Evolutionary conservation across 441 rosid species (phyloP), one percentile per base, ranked within the genome.

Genomic region (Croton laevigatus): DNA sequence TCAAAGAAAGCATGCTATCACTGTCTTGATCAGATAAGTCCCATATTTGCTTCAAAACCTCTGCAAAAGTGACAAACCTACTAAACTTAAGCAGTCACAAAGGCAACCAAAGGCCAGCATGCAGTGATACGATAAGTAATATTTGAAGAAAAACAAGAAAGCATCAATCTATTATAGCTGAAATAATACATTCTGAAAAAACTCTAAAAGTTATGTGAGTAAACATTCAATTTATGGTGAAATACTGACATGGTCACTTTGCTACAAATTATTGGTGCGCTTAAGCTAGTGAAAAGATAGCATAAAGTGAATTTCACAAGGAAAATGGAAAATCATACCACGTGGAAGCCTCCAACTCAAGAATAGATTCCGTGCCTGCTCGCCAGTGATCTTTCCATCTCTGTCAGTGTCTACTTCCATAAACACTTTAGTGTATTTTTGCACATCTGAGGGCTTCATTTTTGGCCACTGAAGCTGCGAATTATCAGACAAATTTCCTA

Each of bases 291-390:
- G 12, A 65, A 22, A 49, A 62, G 34, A 58, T 11, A 4, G 20
- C 34, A 58, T 23, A 53, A 10, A 38, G 37, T 5, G 16, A 48
- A 63, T 32, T 42, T 54, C 58, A 53, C 22, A 17, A 58, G 51
- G n/a, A 71, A 62, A 68, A n/a, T 32, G 4, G 63, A 73, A 80
- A 44, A 65, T 19, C 62, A 73, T 83, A 94, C 98, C 98, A 86
- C 97, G 88, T 57, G 98, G 98, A 70, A 94, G 83, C 83, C 91
- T 88, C 98, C 98, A 91, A 82, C 98, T 94, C 79, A 91, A 83
- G 76, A 94, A 94, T 54, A 94, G 82, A 84, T 91, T 88, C 73
- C 89, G 85, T 44, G 98, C 97, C 86, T 94, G 89, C 82, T 91
- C 95, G 48, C 98, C 98, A 60, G 87, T 90, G 75, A 94, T 88